Evolutionary conservation across 2,329 filamentous ascomycete species (phyloP), one percentile per base, ranked within the genome.

Genomic region (Aurifilum marmelostoma): DNA sequence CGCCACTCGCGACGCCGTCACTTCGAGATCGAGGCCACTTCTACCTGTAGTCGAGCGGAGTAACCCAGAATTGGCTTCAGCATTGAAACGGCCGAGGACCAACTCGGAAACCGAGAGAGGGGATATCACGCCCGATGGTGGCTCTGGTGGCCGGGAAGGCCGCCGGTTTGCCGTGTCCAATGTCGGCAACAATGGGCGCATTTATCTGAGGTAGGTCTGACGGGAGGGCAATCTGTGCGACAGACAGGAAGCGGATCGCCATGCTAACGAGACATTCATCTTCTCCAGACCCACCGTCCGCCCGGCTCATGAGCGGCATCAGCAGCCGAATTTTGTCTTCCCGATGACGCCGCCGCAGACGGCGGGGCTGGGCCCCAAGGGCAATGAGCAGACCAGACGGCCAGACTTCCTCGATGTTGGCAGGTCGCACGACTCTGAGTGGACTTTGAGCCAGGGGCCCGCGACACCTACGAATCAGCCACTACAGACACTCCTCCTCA

Each of bases 111-210:
- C 82, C 14, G 84, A 85, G 68, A 87, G 83, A 75, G 82, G 81
- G 74, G 86, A 88, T 66, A 81, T 88, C 68, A 80, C 83, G n/a
- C 83, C 86, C 14, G 90, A 92, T 75, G 86, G 86, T 69, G 80
- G 84, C 68, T 87, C 88, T 61, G 87, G 83, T 67, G 85, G 87
- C 43, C 85, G 89, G 70, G 88, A 90, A 76, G 90, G 89, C 63
- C 87, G 90, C 67, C 89, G 92, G 75, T 94, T 95, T 77, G 89
- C 91, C 2, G 92, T 95, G 67, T 89, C 90, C 64, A 94, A 94
- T 78, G 92, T 95, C 70, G 92, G 92, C 32, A 92, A 93, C 77
- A 93, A 94, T 79, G 92, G 92, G 52, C 89, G 90, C 77, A 92
- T 95, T 79, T 95, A 93, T 79, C 78, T 95, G 73, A 92, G 91